Evolutionary conservation across 805 yeast species (phyloP), one percentile per base, ranked within the genome.

Genomic region (Saccharomycopsis babjevae): DNA sequence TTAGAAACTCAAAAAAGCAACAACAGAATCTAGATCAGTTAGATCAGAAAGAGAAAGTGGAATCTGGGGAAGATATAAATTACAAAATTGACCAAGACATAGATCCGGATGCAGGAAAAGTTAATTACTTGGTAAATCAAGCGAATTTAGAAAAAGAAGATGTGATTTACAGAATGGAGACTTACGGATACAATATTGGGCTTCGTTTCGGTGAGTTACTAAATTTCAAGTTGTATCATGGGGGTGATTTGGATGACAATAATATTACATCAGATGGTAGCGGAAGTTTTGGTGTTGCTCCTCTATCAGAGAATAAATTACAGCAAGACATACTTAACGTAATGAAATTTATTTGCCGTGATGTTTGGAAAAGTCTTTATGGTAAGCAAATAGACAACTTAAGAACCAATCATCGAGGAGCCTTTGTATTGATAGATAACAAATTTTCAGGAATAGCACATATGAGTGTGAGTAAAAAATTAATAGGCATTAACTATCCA

Each of bases 261-360:
- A 74, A 79, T 55, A 78, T 81, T 54, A 81, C 81, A 54, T 74
- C 80, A 60, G 60, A 62, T 39, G 62, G 61, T 18, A 15, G n/a
- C 8, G 32, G 42, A 18, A 32, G 40, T n/a, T 6, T 16, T 36
- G 39, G 56, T 2, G 10, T 16, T 5, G 55, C 50, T 8, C 52
- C 52, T 46, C 32, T 46, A 11, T 25, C 52, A 10, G 39, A 36
- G 8, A 57, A 43, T 68, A 80, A 69, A 66, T 75, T 57, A 69
- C 82, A 70, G 71, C 85, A 69, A 77, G 92, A 88, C 63, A 78
- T 88, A 13, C 73, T 93, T 43, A 92, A 89, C 65, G 80, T 93
- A 46, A 89, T 94, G 89, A 93, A 93, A 73, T 91, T 89, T 70
- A 82, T 94, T 5, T 92, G 98, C 70, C 80, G 96, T 55, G 97